Base-by-base conservation (phyloP, 2,329 filamentous ascomycete genomes). In the Fusarium anguioides region DNA sequence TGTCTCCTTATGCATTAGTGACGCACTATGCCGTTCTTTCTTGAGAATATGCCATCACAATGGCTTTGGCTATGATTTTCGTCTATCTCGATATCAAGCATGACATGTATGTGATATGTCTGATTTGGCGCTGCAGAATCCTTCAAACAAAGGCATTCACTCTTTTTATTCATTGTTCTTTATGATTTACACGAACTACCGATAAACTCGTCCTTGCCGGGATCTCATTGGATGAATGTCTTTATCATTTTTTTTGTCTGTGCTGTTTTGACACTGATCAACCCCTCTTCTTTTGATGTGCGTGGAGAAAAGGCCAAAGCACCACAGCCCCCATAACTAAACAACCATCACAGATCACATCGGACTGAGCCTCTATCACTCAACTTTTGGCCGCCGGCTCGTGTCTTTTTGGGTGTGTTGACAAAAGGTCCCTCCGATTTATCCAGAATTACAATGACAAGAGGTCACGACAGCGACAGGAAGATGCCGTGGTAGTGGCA, bases 21-120 rank as follows among this genome's bases (percentile, higher is more conserved):
- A 63, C 60, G 60, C 60, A 64, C 60, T 20, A 42, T 62, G 31
- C 44, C 45, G 39, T 63, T 41, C 45, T 48, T 51, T 55, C 53
- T 56, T 53, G 48, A 35, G 41, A 29, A 41, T 36, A 36, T 57
- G 50, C 60, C 59, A 62, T 63, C 59, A 57, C 29, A 54, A 39
- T 42, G 18, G 40, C 37, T 39, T 29, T 31, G 36, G 26, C 18
- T 36, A 49, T 45, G 39, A 58, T 47, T 57, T 49, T 60, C 51
- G 54, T 60, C 40, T 49, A 60, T 60, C 56, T 60, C 51, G 51
- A 56, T 47, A 57, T 48, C 41, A 40, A 17, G 23, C 14, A n/a
- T 52, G 41, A 20, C 31, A 54, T 54, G 39, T 49, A 57, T 44
- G 51, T 57, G 51, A 60, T 60, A 42, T 57, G 52, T 57, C 52